Evolutionary conservation across 2,329 filamentous ascomycete species (phyloP), one percentile per base, ranked within the genome.

Genomic region (Nemania diffusa): DNA sequence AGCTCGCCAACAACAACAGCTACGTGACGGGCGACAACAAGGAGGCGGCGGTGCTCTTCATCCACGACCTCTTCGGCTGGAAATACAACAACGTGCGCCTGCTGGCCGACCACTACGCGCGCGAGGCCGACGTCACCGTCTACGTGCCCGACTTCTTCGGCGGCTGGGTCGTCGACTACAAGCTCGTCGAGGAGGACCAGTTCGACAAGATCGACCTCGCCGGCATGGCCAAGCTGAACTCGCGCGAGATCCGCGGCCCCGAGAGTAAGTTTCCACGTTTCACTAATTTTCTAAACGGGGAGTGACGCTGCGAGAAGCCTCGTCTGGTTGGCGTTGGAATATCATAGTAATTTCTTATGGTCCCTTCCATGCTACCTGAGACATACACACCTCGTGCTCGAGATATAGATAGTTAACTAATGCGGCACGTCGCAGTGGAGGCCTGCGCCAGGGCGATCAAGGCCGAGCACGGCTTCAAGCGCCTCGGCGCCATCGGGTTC

Each of bases 91-190:
- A 85, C 71, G 62, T 75, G 15, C 79, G 83, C 0, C 74, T 85
- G 5, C 76, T 86, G 2, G 82, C 83, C 11, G 84, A 85, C 71
- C 79, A 83, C 74, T 84, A 79, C 69, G 84, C 84, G 1, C 73
- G 73, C 15, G 81, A 85, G 71, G 75, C 75, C 34, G 74, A 79
- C 57, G 82, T 79, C 1, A 85, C 83, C 3, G 83, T 84, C 46
- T 85, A 83, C 71, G 63, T 85, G 11, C 74, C 74, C 26, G 76
- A 78, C 71, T 77, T 76, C 62, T 82, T 81, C 68, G 78, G 55
- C 20, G 80, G 80, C 61, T 79, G 80, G 60, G 68, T 78, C 20
- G 65, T 80, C 40, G 60, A 75, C 24, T 68, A 69, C 1, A 72
- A 76, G 0, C 70, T 72, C 3, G 24, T 80, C 11, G 27, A 71